Percentiles rank a stretch among this genome's conserved stretches.
Conservation (phyloP, 331 rosid genomes). For the Spiraea crenata region DNA sequence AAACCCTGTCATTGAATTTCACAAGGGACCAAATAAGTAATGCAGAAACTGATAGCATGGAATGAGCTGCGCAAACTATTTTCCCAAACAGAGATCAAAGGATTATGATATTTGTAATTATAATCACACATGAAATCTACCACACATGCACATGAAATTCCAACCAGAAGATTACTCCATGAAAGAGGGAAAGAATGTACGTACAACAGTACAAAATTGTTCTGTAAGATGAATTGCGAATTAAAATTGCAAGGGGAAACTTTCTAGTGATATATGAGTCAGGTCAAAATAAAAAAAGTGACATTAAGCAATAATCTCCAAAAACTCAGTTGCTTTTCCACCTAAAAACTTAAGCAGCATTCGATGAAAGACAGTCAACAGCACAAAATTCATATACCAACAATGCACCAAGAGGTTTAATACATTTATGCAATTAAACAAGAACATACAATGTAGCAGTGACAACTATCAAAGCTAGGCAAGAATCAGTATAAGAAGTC, state of each 20-base stretch:
- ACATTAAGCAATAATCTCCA: neutral
- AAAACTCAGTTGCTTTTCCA: neutral
- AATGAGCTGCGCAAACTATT: neutral
- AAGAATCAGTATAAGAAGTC: neutral
- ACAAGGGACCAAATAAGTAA: neutral
- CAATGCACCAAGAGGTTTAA: neutral
- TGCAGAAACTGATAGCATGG: neutral
- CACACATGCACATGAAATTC: neutral
- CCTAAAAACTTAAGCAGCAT: neutral
- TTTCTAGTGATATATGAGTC: neutral
- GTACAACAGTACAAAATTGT: neutral
- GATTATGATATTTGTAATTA: neutral
- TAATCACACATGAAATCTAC: neutral
- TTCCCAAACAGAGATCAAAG: neutral
- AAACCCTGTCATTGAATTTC: constrained; percentile 64
- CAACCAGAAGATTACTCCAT: neutral
- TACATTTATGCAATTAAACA: neutral
- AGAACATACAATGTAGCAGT: neutral
- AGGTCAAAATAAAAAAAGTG: no score
- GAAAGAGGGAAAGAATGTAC: neutral
- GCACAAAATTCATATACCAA: neutral
- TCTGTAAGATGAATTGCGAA: neutral
- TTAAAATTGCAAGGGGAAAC: neutral
- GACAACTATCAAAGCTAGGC: no score
- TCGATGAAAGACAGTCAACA: neutral